Evolutionary conservation across 176 grass and related monocot genomes (phyloP).

Genomic region (Tillandsia leiboldiana): DNA sequence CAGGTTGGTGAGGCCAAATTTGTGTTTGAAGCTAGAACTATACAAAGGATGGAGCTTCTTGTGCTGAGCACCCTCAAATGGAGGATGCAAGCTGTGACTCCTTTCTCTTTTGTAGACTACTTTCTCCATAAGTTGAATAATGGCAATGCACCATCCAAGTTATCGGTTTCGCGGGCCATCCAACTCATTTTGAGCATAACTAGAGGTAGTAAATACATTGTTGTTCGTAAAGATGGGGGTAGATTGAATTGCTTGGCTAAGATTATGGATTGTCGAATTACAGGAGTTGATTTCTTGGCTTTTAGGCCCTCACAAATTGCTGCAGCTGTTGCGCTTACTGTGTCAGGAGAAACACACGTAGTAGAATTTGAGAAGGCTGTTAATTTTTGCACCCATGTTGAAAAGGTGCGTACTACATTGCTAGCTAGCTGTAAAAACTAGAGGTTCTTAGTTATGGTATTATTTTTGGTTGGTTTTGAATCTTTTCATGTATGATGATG

Average conservation of each 20-base stretch:
- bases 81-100: constrained; percentile 83
- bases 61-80: constrained; percentile 72
- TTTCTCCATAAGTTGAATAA: constrained; percentile 52
- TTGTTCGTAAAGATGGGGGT: not conserved
- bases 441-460: not conserved
- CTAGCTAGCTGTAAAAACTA: no score
- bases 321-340: constrained; percentile 29
- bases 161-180: constrained; percentile 23
- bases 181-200: constrained; percentile 45
- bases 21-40: constrained; percentile 63
- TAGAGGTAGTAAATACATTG: constrained; percentile 56
- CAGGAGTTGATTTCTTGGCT: constrained; percentile 48
- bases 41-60: constrained; percentile 88
- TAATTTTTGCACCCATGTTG: constrained; percentile 37
- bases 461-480: not conserved
- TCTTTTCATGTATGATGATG: not conserved
- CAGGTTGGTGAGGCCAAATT: constrained; percentile 53
- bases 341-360: constrained; percentile 24
- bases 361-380: constrained; percentile 32
- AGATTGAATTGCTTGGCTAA: constrained; percentile 10
- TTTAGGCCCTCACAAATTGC: constrained; percentile 74
- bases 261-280: not conserved
- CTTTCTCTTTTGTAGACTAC: constrained; percentile 79
- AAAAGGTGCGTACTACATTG: constrained; percentile 32
- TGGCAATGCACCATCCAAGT: constrained; percentile 19